Base-by-base conservation (phyloP, 2,329 filamentous ascomycete genomes). In the Tolypocladium ophioglossoides region DNA sequence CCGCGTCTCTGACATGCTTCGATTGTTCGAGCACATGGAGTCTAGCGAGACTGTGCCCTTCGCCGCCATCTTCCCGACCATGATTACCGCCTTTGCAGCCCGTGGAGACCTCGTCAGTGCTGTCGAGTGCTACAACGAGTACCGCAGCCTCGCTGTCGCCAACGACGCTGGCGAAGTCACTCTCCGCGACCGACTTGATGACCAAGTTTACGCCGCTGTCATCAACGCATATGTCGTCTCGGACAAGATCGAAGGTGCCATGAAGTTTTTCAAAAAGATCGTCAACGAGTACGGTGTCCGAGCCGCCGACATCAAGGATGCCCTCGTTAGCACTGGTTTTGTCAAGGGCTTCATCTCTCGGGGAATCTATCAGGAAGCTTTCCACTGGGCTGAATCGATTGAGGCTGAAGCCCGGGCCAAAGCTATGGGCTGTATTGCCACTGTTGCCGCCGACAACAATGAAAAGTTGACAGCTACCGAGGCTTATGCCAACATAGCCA, bases 101-200 rank as follows among this genome's bases (percentile, higher is more conserved):
- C 81, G 80, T 12, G 88, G 91, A 51, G 91, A 97, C 66, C 74
- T 97, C 47, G 78, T 85, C 63, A 95, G 88, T 62, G 94, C 91
- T 22, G 89, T 97, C 8, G 91, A 96, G 68, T 91, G 90, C 71
- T 99, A 96, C 73, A 92, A 95, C 59, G 89, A 96, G 71, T 97
- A 97, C 77, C 90, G 90, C 65, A 82, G 83, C 48, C 77, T 96
- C 44, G 91, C 92, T n/a, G 83, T 97, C 52, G 84, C 86, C 40
- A 82, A 94, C 66, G 88, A 96, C 68, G 82, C 79, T 40, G 91
- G 91, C 55, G 76, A 83, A 56, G 76, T 84, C 49, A 80, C 80
- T 20, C 74, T 91, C 11, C 77, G 85, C 49, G 79, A 86, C 58
- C 85, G 91, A 51, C 78, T 88, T 50, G 92, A 97, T 66, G 83